phyloP scores from a whole-genome alignment of 2,329 filamentous ascomycete species.

The Hypoxylon sp. region DNA sequence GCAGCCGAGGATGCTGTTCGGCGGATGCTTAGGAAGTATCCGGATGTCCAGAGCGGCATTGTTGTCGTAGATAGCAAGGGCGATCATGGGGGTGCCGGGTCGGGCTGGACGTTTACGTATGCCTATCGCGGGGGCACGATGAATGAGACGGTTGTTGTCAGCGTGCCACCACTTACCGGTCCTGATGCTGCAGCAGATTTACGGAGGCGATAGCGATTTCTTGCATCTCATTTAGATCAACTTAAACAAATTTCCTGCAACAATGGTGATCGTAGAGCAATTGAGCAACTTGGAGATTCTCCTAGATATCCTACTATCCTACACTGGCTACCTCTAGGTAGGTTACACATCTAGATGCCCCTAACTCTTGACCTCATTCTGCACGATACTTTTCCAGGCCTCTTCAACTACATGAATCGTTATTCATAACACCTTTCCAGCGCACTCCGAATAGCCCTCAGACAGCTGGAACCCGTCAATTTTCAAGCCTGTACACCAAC shows the following conservation, averaged over 20 bases:
- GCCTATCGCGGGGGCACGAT: conserved; percentile 64
- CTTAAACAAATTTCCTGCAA: neutral
- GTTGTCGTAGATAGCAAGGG: conserved; percentile 66
- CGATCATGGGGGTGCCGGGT: conserved; percentile 65
- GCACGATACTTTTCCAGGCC: neutral
- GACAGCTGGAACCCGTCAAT: neutral
- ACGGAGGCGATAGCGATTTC: conserved; percentile 1
- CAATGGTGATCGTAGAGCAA: neutral
- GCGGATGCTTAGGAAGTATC: conserved; percentile 65
- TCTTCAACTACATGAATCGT: neutral
- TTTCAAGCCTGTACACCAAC: neutral
- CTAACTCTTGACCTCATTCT: neutral
- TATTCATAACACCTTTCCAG: neutral
- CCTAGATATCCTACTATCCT: neutral
- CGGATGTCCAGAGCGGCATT: conserved; percentile 62
- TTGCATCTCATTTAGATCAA: neutral
- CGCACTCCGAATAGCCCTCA: neutral
- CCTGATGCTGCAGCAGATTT: conserved; percentile 25
- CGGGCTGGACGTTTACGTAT: conserved; percentile 70
- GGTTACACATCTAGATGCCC: neutral
- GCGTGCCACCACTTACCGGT: conserved; percentile 55
- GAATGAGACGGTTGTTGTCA: conserved; percentile 62
- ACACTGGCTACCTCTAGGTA: too few relatives aligned
- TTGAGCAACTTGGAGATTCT: neutral
- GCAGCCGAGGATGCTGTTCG: conserved; percentile 67